These are phyloP conservation scores for Schizopora paradoxa DNA, from an alignment of 1,284 basidiomycete species.

Conservation along the genomic window DNA sequence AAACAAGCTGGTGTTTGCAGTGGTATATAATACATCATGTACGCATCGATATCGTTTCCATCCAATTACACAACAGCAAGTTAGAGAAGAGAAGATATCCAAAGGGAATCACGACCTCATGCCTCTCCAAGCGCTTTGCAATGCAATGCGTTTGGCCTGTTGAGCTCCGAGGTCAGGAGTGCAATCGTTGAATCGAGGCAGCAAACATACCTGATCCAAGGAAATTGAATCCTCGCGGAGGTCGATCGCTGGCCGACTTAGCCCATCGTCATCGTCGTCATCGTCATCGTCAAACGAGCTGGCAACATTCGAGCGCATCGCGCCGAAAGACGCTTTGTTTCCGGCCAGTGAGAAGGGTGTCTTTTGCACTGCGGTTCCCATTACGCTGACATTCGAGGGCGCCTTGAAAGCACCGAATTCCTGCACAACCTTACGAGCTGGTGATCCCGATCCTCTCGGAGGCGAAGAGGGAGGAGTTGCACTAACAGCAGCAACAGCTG, in stretches of 20 bases:
- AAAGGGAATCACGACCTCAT: slow-evolving; percentile 21
- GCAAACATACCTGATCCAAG: slow-evolving; percentile 67
- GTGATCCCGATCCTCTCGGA: slow-evolving; percentile 40
- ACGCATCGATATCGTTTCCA: too few species aligned
- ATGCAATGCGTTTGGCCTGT: slow-evolving; percentile 38
- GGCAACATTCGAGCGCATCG: slow-evolving; percentile 46
- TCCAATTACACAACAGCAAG: too few species aligned
- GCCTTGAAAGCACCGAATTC: slow-evolving; percentile 91
- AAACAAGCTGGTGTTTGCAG: too few species aligned
- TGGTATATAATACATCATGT: too few species aligned
- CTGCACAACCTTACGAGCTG: slow-evolving; percentile 79
- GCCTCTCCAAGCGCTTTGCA: slow-evolving; percentile 38
- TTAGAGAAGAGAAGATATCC: too few species aligned
- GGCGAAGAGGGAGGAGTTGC: slow-evolving; percentile 33
- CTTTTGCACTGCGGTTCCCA: slow-evolving; percentile 72
- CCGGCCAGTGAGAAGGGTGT: slow-evolving; percentile 77
- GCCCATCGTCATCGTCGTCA: slow-evolving; percentile 55
- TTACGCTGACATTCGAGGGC: slow-evolving; percentile 65
- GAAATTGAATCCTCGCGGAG: slow-evolving; percentile 78
- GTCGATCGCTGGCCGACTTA: slow-evolving; percentile 65
- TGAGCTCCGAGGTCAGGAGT: slow-evolving; percentile 1
- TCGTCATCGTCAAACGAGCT: slow-evolving; percentile 35
- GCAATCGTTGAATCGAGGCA: slow-evolving; percentile 8
- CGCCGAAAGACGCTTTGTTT: slow-evolving; percentile 74
- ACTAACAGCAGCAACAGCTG: slow-evolving; percentile 31